These are phyloP conservation scores for Clausena lansium DNA, from an alignment of 345 rosid species.

Conservation along the genomic window DNA sequence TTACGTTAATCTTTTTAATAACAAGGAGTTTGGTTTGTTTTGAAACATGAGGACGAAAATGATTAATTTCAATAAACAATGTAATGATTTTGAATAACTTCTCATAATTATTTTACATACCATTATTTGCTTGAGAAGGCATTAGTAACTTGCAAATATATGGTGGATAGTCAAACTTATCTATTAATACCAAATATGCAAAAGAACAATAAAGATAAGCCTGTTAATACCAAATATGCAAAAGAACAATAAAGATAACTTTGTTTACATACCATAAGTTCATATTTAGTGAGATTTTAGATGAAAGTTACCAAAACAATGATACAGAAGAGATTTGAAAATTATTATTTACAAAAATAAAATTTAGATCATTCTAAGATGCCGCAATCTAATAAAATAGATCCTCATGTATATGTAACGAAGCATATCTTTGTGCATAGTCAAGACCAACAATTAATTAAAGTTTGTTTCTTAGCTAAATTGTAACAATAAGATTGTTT, in stretches of 20 bases:
- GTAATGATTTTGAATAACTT: background rate
- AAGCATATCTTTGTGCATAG: background rate
- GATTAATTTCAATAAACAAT: background rate
- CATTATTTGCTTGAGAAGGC: background rate
- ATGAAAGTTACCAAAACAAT: too few species aligned
- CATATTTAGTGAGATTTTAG: too few species aligned
- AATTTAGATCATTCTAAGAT: background rate
- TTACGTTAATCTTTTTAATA: too few species aligned
- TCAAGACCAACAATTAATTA: background rate
- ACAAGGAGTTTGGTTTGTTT: too few species aligned
- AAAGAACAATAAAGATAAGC: too few species aligned
- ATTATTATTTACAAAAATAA: too few species aligned
- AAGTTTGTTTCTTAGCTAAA: background rate
- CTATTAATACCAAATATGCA: background rate
- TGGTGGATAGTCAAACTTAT: background rate
- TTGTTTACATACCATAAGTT: too few species aligned
- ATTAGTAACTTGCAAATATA: background rate
- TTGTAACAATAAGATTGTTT: background rate
- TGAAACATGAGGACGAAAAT: too few species aligned
- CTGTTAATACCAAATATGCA: too few species aligned
- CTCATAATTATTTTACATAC: background rate
- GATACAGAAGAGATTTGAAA: too few species aligned
- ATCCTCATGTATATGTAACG: too few species aligned
- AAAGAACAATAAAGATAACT: too few species aligned
- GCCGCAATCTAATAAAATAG: background rate